Percentiles rank a stretch among this genome's conserved stretches.
These are phyloP conservation scores for Aspergillus baeticus DNA, from an alignment of 495 filamentous ascomycete genomes.

Conservation along the genomic window DNA sequence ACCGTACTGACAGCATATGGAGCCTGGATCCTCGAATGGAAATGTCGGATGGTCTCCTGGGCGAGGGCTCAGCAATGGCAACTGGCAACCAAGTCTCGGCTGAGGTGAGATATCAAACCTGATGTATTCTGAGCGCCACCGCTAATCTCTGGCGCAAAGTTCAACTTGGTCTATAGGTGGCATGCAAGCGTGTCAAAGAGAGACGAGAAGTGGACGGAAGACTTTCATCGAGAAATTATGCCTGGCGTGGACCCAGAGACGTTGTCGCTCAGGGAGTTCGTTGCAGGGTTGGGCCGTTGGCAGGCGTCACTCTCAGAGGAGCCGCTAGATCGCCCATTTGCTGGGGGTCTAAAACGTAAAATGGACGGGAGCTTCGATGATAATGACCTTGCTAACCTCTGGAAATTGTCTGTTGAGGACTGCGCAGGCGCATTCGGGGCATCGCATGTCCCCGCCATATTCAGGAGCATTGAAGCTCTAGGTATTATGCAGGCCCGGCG, in stretches of 20 bases:
- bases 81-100: constrained; percentile 74
- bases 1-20: constrained; percentile 69
- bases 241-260: constrained; percentile 45
- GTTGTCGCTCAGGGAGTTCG: constrained; percentile 55
- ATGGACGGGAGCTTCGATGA: constrained; percentile 62
- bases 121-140: too few species aligned
- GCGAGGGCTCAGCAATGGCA: constrained; percentile 35
- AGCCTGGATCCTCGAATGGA: constrained; percentile 71
- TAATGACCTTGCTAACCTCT: constrained; percentile 66
- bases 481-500: constrained; percentile 81
- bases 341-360: constrained; percentile 57
- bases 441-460: constrained; percentile 68
- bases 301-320: constrained; percentile 57
- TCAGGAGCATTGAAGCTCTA: constrained; percentile 77
- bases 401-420: constrained; percentile 63
- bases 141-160: constrained; percentile 24
- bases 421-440: constrained; percentile 62
- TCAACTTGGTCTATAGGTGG: constrained; percentile 76
- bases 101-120: constrained; percentile 38
- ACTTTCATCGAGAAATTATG: constrained; percentile 64
- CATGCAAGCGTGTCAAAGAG: constrained; percentile 72
- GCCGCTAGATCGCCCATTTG: constrained; percentile 64
- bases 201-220: constrained; percentile 73
- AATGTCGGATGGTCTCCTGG: constrained; percentile 39
- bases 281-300: constrained; percentile 59